These are phyloP conservation scores for Agaricus bisporus DNA, from an alignment of 768 basidiomycete genomes.

Conservation along the genomic window DNA sequence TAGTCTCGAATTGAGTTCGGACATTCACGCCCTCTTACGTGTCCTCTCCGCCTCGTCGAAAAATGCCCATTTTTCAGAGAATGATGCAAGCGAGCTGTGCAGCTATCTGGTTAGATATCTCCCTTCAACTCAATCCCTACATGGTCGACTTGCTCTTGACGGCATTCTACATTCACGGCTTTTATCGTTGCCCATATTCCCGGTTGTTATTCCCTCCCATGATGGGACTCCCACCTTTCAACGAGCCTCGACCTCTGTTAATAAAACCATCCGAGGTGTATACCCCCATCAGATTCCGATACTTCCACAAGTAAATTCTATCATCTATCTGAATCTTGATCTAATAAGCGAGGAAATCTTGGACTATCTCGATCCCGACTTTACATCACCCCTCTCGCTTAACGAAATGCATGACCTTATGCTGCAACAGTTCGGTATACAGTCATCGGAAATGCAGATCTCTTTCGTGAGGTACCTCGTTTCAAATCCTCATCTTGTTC, in stretches of 20 bases:
- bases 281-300: not conserved
- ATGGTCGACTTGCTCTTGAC: conserved; percentile 8
- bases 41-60: conserved; percentile 11
- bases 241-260: not conserved
- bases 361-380: conserved; percentile 16
- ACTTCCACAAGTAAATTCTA: not conserved
- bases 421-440: not conserved
- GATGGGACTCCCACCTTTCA: not conserved
- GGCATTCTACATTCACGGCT: conserved; percentile 9
- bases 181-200: conserved; percentile 22
- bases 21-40: conserved; percentile 25
- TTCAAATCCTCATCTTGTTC: conserved; percentile 17
- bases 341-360: conserved; percentile 4
- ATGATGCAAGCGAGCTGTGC: not conserved
- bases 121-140: not conserved
- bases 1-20: not conserved
- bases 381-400: conserved; percentile 9
- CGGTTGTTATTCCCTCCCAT: conserved; percentile 16
- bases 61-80: not conserved
- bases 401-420: conserved; percentile 3
- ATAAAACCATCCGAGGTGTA: not conserved
- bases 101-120: conserved; percentile 5
- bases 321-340: conserved; percentile 2
- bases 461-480: conserved; percentile 13
- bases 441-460: conserved; percentile 3